Conservation (phyloP, 2,329 filamentous ascomycete species). For the Sporothrix schenckii region DNA sequence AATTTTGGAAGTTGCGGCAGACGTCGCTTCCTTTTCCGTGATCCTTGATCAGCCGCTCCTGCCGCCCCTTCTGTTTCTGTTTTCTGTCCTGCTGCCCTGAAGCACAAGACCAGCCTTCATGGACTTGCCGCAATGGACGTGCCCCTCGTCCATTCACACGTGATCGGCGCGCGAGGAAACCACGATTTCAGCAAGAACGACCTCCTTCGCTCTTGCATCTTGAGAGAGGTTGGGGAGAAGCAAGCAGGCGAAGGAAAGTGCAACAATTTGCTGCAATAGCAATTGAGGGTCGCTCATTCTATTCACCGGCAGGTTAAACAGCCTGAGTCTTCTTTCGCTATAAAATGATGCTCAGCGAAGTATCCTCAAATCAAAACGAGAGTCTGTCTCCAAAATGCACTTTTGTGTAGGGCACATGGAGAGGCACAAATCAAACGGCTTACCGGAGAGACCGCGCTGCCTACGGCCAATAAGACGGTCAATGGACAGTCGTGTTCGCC, state of each 20-base stretch:
- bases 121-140: not conserved
- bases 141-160: slow-evolving; percentile 10
- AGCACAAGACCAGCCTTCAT: not conserved
- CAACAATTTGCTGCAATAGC: not conserved
- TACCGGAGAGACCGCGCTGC: not conserved
- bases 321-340: not conserved
- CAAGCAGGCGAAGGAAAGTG: not conserved
- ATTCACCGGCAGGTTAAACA: not conserved
- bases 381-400: not conserved
- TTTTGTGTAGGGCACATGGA: not conserved
- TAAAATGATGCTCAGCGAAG: not conserved
- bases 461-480: not conserved
- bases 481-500: not conserved
- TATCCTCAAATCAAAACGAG: not conserved
- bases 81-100: slow-evolving; percentile 19
- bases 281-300: not conserved
- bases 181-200: slow-evolving; percentile 6
- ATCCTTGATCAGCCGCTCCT: slow-evolving; percentile 28
- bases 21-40: slow-evolving; percentile 26
- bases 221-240: not conserved
- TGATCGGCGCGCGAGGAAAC: not conserved
- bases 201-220: not conserved
- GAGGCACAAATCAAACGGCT: not conserved
- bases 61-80: slow-evolving; percentile 25
- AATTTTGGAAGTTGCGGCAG: slow-evolving; percentile 21